Evolutionary conservation across 2,329 filamentous ascomycete species (phyloP).

Genomic region (Penicillium griseofulvum): DNA sequence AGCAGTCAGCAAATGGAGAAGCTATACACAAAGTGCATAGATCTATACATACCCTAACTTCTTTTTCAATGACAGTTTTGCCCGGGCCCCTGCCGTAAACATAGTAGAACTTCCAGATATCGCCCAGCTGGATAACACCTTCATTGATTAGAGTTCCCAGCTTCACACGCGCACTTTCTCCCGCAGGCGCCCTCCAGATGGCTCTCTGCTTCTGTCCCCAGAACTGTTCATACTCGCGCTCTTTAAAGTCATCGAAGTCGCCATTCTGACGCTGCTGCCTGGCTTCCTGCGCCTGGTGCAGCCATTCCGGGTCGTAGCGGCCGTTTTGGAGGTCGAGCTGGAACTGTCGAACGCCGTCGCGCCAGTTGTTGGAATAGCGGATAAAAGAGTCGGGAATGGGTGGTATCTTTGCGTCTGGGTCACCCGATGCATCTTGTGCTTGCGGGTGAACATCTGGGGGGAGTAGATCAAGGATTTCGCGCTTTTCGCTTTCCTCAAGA

Average conservation of each 20-base stretch:
- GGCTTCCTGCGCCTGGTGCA: constrained; percentile 54
- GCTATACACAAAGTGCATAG: background rate
- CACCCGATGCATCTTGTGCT: constrained; percentile 26
- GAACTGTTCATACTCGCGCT: constrained; percentile 53
- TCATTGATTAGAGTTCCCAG: constrained; percentile 36
- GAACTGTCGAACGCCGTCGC: constrained; percentile 54
- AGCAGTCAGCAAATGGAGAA: background rate
- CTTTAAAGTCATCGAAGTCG: constrained; percentile 57
- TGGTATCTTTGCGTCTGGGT: constrained; percentile 34
- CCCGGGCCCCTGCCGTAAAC: constrained; percentile 26
- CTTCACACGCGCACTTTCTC: constrained; percentile 44
- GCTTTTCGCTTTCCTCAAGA: constrained; percentile 43
- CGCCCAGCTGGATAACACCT: constrained; percentile 38
- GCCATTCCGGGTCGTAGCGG: constrained; percentile 58
- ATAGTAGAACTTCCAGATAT: constrained; percentile 42
- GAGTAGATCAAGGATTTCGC: constrained; percentile 39
- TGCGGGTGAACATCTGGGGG: constrained; percentile 44
- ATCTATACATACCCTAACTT: constrained; percentile 37
- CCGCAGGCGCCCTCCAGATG: constrained; percentile 34
- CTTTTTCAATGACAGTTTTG: constrained; percentile 42
- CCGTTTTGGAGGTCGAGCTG: constrained; percentile 56
- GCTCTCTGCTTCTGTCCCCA: constrained; percentile 57
- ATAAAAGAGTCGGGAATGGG: constrained; percentile 42
- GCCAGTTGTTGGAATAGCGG: constrained; percentile 50
- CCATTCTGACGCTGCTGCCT: constrained; percentile 53